Evolutionary conservation across 768 basidiomycete genomes (phyloP).

Genomic region (Asterophora lycoperdoides): DNA sequence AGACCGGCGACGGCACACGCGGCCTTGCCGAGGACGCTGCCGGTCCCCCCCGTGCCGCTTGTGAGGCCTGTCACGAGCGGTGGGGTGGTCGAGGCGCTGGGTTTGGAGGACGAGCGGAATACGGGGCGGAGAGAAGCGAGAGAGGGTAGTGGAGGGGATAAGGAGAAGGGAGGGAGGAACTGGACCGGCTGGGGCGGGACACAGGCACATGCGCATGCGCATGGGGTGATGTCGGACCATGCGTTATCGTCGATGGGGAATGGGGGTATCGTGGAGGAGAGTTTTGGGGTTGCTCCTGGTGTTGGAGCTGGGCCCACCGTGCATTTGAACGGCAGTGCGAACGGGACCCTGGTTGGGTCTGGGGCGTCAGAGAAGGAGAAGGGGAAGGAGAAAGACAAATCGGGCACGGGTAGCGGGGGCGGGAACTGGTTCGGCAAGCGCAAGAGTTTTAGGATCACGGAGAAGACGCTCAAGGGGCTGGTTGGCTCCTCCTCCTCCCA

Average conservation of each 20-base stretch:
- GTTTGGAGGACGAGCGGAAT: not conserved
- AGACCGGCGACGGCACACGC: conserved; percentile 6
- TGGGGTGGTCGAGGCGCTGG: not conserved
- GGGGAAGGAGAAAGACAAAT: conserved; percentile 35
- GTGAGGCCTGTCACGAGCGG: conserved; percentile 13
- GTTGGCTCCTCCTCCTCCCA: not conserved
- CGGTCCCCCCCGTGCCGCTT: not conserved
- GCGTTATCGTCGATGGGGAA: conserved; percentile 2
- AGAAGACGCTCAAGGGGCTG: conserved; percentile 23
- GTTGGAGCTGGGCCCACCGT: not conserved
- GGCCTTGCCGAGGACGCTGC: not conserved
- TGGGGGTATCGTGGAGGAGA: not conserved
- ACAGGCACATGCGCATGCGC: not conserved
- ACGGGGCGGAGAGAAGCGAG: conserved; percentile 1
- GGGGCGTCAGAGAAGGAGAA: conserved; percentile 27
- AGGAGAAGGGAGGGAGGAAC: conserved; percentile 2
- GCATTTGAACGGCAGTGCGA: conserved; percentile 14
- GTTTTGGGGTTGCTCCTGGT: too few species aligned
- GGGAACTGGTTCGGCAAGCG: conserved; percentile 47
- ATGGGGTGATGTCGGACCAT: not conserved
- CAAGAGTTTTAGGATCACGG: conserved; percentile 40
- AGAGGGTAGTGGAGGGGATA: conserved; percentile 7
- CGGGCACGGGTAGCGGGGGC: too few species aligned
- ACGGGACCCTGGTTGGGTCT: too few species aligned
- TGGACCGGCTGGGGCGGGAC: not conserved